Conservation (phyloP, 176 grass and related monocot species). For the Cymbopogon citratus region DNA sequence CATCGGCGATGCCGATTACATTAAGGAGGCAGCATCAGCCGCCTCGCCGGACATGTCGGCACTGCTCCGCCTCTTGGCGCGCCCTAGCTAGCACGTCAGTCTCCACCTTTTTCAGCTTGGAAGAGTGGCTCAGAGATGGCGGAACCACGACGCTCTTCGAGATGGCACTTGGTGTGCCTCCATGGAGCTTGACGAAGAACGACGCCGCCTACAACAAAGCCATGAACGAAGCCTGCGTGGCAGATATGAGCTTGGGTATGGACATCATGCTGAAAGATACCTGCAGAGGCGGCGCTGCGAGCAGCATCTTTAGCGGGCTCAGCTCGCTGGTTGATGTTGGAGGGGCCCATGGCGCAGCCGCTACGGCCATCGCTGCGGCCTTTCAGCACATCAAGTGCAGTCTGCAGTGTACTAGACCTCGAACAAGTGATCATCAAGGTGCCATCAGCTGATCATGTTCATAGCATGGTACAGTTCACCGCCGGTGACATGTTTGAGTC, state of each 20-base stretch:
- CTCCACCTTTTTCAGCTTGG: background rate
- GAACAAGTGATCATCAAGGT: background rate
- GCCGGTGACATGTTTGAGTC: conserved; percentile 10
- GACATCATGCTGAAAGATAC: conserved; percentile 5
- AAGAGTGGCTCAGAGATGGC: background rate
- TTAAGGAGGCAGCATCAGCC: background rate
- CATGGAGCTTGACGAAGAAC: background rate
- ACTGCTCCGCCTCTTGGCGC: background rate
- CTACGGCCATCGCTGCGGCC: conserved; percentile 11
- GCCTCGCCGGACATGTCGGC: background rate
- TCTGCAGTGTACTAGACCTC: conserved; percentile 22
- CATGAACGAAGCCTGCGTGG: background rate
- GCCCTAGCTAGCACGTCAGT: background rate
- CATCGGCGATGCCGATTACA: background rate
- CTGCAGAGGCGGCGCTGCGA: no score
- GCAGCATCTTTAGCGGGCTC: background rate
- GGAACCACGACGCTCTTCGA: background rate
- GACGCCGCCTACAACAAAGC: background rate
- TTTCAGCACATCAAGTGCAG: conserved; percentile 26
- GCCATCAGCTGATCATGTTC: background rate
- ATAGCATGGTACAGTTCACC: conserved; percentile 20
- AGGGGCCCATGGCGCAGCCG: conserved; percentile 11
- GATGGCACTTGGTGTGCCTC: background rate
- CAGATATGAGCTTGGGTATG: conserved; percentile 3
- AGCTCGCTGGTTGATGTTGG: conserved; percentile 33